These are phyloP conservation scores for Lathyrus sativus DNA, from an alignment of 306 rosid genomes.

Conservation along the genomic window DNA sequence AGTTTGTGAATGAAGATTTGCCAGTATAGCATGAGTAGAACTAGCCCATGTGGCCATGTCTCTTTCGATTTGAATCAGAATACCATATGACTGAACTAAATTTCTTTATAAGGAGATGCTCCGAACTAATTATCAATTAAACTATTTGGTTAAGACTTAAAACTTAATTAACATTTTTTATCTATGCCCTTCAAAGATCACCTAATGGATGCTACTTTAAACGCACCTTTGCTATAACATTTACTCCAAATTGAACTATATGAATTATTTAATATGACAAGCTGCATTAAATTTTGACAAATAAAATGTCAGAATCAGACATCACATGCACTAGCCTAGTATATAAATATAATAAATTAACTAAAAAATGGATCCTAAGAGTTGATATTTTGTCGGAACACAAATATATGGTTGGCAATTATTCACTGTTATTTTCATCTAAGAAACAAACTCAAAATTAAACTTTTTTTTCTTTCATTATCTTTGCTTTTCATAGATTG, in stretches of 20 bases:
- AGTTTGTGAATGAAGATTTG: constrained; percentile 39
- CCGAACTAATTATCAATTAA: constrained; percentile 9
- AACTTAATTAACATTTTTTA: constrained; percentile 2
- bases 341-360: neutral
- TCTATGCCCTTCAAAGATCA: constrained; percentile 24
- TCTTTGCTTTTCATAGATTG: constrained; percentile 23
- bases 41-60: constrained; percentile 14
- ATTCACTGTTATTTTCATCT: constrained; percentile 24
- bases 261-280: constrained; percentile 6
- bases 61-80: constrained; percentile 30
- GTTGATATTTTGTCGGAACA: constrained; percentile 30
- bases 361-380: constrained; percentile 13
- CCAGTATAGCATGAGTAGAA: constrained; percentile 35
- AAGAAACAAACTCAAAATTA: constrained; percentile 12
- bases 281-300: constrained; percentile 27
- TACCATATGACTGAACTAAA: constrained; percentile 18
- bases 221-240: constrained; percentile 6
- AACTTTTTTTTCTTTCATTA: neutral
- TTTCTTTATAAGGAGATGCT: neutral
- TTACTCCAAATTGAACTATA: neutral
- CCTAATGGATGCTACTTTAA: constrained; percentile 29
- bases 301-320: constrained; percentile 32
- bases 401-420: constrained; percentile 34
- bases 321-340: constrained; percentile 34
- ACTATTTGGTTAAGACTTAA: neutral